Conservation (phyloP, 2,329 filamentous ascomycete genomes). For the Tolypocladium capitatum region DNA sequence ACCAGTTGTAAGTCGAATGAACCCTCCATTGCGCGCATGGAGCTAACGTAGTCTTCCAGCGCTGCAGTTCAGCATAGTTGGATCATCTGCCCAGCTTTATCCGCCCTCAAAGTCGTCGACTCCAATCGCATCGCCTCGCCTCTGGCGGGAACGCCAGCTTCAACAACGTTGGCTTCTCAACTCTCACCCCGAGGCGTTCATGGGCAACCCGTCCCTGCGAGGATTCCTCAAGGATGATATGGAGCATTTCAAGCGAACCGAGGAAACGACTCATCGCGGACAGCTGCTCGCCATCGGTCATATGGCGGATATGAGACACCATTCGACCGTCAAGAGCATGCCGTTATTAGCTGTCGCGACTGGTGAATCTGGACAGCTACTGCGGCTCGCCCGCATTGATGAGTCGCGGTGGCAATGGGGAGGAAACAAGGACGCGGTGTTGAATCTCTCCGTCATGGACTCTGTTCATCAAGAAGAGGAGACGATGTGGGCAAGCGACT, state of each 20-base stretch:
- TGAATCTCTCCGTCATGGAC: conserved; percentile 33
- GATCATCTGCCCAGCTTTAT: conserved; percentile 20
- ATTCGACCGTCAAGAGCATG: conserved; percentile 11
- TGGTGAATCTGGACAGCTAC: conserved; percentile 43
- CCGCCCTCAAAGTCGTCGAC: conserved; percentile 15
- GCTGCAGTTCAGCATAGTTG: conserved; percentile 18
- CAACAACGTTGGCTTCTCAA: conserved; percentile 38
- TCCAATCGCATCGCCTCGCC: conserved; percentile 10
- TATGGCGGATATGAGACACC: conserved; percentile 27
- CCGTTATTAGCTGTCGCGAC: conserved; percentile 33
- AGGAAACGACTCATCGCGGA: conserved; percentile 10
- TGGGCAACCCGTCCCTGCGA: conserved; percentile 21
- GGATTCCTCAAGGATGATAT: conserved; percentile 23
- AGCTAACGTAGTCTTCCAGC: conserved; percentile 8
- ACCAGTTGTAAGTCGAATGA: conserved; percentile 10
- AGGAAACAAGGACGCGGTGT: conserved; percentile 26
- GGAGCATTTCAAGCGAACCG: conserved; percentile 14
- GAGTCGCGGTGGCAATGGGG: conserved; percentile 43
- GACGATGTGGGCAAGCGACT: conserved; percentile 40
- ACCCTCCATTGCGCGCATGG: not conserved
- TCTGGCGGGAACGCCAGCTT: conserved; percentile 17
- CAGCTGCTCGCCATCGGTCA: conserved; percentile 43
- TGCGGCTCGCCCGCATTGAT: conserved; percentile 40
- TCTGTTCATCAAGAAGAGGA: conserved; percentile 29
- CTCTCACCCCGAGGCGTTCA: conserved; percentile 34